These are phyloP conservation scores for Pachysandra terminalis DNA, from an alignment of 164 flowering plant species.

Conservation along the genomic window DNA sequence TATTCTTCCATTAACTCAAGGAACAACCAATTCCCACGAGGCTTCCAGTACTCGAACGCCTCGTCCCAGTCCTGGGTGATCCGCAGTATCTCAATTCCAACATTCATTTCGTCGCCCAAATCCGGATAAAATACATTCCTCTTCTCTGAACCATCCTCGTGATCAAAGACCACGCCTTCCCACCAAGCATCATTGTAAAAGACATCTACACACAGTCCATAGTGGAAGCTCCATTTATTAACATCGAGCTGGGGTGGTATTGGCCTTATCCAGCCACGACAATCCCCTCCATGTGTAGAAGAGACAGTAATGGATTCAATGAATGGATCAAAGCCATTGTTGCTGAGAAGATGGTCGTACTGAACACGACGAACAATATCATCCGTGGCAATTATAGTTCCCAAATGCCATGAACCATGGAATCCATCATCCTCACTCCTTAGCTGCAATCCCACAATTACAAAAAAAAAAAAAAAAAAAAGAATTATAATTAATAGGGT, in stretches of 20 bases:
- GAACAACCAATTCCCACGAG: conserved; percentile 55
- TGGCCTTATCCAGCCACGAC: conserved; percentile 49
- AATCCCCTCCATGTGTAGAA: conserved; percentile 16
- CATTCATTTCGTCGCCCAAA: conserved; percentile 38
- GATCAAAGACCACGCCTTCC: conserved; percentile 50
- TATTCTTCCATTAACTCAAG: conserved; percentile 52
- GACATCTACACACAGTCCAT: conserved; percentile 45
- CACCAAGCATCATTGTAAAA: no score
- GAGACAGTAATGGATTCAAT: conserved; percentile 23
- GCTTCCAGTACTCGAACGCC: conserved; percentile 35
- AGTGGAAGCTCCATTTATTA: conserved; percentile 18
- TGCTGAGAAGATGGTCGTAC: conserved; percentile 30
- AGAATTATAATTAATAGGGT: no score
- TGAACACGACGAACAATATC: conserved; percentile 14
- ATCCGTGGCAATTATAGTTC: conserved; percentile 22
- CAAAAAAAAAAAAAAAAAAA: no score
- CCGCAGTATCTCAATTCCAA: conserved; percentile 20
- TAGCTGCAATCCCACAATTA: conserved; percentile 37
- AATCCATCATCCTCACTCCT: conserved; percentile 49
- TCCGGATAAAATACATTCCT: conserved; percentile 23
- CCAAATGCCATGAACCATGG: conserved; percentile 55
- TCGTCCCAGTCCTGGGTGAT: conserved; percentile 62
- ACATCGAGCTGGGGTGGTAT: conserved; percentile 26
- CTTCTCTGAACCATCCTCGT: not conserved
- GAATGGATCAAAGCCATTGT: conserved; percentile 19